Base-by-base conservation (phyloP, 768 basidiomycete species). In the Collybia sp. region DNA sequence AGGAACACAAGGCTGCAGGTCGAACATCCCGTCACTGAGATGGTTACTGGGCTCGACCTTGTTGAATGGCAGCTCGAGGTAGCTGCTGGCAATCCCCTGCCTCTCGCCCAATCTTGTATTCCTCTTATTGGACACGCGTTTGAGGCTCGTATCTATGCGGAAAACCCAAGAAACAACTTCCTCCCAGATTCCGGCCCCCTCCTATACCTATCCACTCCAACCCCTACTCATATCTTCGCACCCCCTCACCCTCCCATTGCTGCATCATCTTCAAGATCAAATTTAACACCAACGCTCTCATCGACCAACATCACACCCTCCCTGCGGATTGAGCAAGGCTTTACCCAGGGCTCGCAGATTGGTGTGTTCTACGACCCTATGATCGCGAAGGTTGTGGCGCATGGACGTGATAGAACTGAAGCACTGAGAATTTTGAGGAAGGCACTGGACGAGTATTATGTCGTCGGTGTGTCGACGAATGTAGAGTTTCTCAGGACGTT, bases 41-140 rank as follows among this genome's bases (percentile, higher is more conserved):
- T 94, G 85, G 81, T 96, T 42, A 96, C 93, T 1, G 91, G 92
- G 1, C 73, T 93, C 18, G 93, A 97, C 57, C 81, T 97, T 4
- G 93, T 97, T 6, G 87, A 95, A 65, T 95, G 93, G 93, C 93
- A 97, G 59, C 71, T 96, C 16, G 85, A 91, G 71, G 89, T 83
- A 57, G 93, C 93, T 11, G 85, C 87, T 12, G 92, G 93, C 0
- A 95, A 95, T 61, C 75, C 82, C 0, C 75, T 97, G 20, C 89
- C 91, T 9, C 73, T 95, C 20, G 56, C 65, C 1, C 94, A 96
- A 62, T 73, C 77, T 0, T 68, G 82, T 12, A 86, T 97, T 45
- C 91, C 89, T 1, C 83, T 93, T 43, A 82, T 88, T 0, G 94
- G 94, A 5, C 94, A 95, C 53, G 89, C 93, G 0, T 95, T 95